Evolutionary conservation across 306 rosid genomes (phyloP).

Genomic region (Calophaca sinica): DNA sequence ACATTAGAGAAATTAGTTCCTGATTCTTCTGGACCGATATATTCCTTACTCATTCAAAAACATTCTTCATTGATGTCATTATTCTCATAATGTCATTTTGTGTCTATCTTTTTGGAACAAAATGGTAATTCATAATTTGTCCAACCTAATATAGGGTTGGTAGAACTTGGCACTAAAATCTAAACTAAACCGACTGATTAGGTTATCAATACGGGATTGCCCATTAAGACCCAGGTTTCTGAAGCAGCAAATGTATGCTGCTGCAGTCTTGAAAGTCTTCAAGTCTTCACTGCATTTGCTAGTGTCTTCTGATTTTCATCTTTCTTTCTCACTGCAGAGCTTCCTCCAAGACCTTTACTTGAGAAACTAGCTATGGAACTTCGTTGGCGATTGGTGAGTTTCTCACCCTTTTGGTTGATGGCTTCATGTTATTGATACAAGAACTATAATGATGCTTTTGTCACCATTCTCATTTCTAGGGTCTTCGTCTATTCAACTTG

Average conservation of each 20-base stretch:
- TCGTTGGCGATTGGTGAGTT: conserved; percentile 72
- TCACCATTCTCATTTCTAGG: conserved; percentile 51
- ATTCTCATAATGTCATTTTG: no score
- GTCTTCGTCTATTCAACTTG: conserved; percentile 86
- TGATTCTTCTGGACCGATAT: no score
- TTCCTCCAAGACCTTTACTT: conserved; percentile 88
- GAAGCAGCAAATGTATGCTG: conserved; percentile 4
- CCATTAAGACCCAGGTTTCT: conserved; percentile 9
- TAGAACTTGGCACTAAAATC: conserved; percentile 20
- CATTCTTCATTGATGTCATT: no score
- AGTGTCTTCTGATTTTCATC: conserved; percentile 35
- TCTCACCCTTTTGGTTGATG: conserved; percentile 17
- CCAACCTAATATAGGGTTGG: conserved; percentile 7
- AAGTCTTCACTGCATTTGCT: conserved; percentile 22
- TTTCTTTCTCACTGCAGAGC: conserved; percentile 68
- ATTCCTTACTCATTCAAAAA: no score
- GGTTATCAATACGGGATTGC: conserved; percentile 8
- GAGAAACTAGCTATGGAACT: conserved; percentile 92
- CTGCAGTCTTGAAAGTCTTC: conserved; percentile 29
- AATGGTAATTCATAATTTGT: no score
- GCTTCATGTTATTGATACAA: neutral
- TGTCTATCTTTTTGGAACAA: no score
- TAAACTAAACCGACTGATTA: neutral
- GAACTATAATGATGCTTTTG: conserved; percentile 11
- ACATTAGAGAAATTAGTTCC: no score